phyloP scores from a whole-genome alignment of 192 early-diverging fungal genomes.

The Umbelopsis ramanniana region DNA sequence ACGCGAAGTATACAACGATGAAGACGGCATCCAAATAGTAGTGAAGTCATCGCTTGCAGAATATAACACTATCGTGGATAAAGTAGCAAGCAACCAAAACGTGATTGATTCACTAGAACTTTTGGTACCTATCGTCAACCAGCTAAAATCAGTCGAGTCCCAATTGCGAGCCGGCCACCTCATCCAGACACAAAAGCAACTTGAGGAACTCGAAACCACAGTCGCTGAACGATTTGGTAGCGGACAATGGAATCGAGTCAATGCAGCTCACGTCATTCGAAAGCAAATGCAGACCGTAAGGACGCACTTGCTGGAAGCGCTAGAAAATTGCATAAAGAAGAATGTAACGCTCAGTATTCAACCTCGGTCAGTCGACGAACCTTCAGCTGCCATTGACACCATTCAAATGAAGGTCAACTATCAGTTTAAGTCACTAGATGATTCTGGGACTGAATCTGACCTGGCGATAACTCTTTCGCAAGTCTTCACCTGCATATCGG shows the following conservation, averaged over 20 bases:
- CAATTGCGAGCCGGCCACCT: neutral
- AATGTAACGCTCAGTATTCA: neutral
- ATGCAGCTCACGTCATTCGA: slow-evolving; percentile 11
- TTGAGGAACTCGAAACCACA: neutral
- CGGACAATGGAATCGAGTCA: neutral
- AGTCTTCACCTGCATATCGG: slow-evolving; percentile 5
- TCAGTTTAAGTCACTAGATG: neutral
- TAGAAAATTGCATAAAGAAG: neutral
- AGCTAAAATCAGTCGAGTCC: neutral
- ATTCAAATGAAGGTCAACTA: slow-evolving; percentile 10
- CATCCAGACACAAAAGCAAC: neutral
- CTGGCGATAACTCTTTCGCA: neutral
- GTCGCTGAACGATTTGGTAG: neutral
- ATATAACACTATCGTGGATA: neutral
- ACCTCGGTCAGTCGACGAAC: neutral
- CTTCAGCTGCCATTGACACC: no score
- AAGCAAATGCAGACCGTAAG: neutral
- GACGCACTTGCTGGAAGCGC: neutral
- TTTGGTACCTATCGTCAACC: neutral
- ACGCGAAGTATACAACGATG: slow-evolving; percentile 1
- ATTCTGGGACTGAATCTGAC: neutral
- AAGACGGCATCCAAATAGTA: slow-evolving; percentile 12
- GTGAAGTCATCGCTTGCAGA: slow-evolving; percentile 5
- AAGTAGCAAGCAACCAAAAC: slow-evolving; percentile 3
- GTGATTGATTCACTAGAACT: slow-evolving; percentile 2